Base-by-base conservation (phyloP, 2,329 filamentous ascomycete species). In the Microascus cirrosus region DNA sequence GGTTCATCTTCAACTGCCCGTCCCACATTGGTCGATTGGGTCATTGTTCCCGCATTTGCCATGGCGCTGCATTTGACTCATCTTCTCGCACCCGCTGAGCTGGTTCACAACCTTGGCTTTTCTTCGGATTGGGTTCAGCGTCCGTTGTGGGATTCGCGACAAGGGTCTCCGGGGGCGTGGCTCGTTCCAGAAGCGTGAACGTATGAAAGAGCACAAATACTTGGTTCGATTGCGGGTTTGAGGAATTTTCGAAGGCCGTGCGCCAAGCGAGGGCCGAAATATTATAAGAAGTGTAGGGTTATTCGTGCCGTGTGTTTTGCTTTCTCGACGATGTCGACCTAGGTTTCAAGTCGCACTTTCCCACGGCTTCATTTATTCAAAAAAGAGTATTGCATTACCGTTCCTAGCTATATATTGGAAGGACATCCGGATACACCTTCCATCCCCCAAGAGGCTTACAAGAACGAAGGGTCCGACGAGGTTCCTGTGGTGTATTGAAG, bases 1-100 rank as follows among this genome's bases (percentile, higher is more conserved):
- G 60, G 54, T 54, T 56, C 35, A 53, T 18, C 59, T 53, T 39
- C 53, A 54, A 56, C 58, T 25, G 52, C 57, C 61, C 61, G 60
- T 59, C 48, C 45, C 50, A 48, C 55, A 57, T 52, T 18, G 25
- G 28, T 24, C 18, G 32, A 36, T n/a, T 32, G 39, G 12, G 25
- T n/a, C 28, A 51, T 50, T 24, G 42, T 56, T 51, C 28, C 34
- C 45, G 20, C n/a, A 51, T 50, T 36, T 35, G 20, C 15, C 25
- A 13, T 53, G 15, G 48, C 28, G 22, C 18, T 34, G 28, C 20
- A 7, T 10, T 34, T 34, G 28, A 53, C 20, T 42, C 39, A 53
- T 28, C 55, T 42, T 42, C 18, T 42, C 10, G 12, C 36, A 42
- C 36, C 45, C 20, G 20, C 45, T 20, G 22, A 24, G 45, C 18